phyloP scores from a whole-genome alignment of 2,329 filamentous ascomycete genomes.

The Aspergillus brasiliensis region DNA sequence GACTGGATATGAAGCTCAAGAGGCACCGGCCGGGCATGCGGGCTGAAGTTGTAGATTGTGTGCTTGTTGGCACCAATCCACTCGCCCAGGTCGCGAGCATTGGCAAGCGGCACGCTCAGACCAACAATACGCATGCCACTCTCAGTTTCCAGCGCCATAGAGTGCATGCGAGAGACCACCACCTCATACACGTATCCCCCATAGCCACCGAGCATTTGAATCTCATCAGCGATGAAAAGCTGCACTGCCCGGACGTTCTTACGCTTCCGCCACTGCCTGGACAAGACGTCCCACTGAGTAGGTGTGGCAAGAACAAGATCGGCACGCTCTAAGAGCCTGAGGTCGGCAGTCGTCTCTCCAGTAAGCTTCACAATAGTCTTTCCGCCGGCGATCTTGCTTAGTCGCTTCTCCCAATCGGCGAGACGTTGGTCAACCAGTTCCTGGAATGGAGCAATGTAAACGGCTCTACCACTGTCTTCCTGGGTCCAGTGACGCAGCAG shows the following conservation, averaged over 20 bases:
- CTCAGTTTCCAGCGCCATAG: conserved; percentile 86
- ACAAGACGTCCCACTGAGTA: conserved; percentile 92
- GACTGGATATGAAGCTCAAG: conserved; percentile 94
- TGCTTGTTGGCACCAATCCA: conserved; percentile 99
- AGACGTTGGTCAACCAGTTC: conserved; percentile 82
- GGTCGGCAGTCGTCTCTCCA: conserved; percentile 86
- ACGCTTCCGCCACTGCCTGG: conserved; percentile 91
- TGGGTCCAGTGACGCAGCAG: conserved; percentile 85
- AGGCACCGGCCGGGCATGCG: conserved; percentile 82
- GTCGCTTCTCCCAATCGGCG: conserved; percentile 81
- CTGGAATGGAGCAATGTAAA: conserved; percentile 94
- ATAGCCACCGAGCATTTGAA: conserved; percentile 87
- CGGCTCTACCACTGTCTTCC: conserved; percentile 71
- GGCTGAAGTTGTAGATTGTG: conserved; percentile 98
- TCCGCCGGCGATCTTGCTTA: conserved; percentile 72
- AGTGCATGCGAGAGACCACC: conserved; percentile 96
- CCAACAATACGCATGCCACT: conserved; percentile 84
- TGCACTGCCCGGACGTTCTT: conserved; percentile 92
- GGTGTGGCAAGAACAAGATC: conserved; percentile 93
- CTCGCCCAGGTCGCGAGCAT: conserved; percentile 90
- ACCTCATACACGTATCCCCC: conserved; percentile 92
- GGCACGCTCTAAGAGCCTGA: conserved; percentile 82
- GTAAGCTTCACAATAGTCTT: conserved; percentile 92
- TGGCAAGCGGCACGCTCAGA: conserved; percentile 86
- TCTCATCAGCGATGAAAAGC: conserved; percentile 90